Evolutionary conservation across 345 rosid species (phyloP).

Genomic region (Citrus australasica): DNA sequence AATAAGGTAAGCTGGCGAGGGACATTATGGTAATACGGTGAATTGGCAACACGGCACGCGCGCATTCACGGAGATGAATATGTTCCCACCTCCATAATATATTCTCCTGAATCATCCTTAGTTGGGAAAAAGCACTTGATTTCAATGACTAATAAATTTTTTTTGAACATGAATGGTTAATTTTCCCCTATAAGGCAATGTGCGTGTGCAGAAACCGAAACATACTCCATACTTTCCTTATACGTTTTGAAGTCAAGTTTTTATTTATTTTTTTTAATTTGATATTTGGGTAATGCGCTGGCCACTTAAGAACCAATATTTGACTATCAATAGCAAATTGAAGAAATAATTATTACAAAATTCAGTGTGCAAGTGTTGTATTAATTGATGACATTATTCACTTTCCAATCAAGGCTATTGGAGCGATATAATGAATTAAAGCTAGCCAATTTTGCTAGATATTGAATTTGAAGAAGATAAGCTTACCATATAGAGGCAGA

Average conservation of each 20-base stretch:
- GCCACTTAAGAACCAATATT: background rate
- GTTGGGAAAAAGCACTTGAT: background rate
- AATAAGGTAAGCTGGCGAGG: background rate
- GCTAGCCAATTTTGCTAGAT: background rate
- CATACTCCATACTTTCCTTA: background rate
- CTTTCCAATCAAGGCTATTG: background rate
- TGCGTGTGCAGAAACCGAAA: background rate
- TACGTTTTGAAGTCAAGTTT: background rate
- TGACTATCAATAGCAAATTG: background rate
- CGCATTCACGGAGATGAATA: background rate
- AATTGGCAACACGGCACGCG: too few species aligned
- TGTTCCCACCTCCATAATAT: background rate
- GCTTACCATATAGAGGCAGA: background rate
- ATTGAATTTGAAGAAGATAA: background rate
- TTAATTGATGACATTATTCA: background rate
- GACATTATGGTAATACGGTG: background rate
- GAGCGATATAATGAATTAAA: background rate
- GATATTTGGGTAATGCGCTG: background rate
- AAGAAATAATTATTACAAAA: background rate
- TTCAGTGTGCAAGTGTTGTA: background rate
- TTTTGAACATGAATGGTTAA: background rate
- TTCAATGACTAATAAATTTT: background rate
- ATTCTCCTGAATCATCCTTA: background rate
- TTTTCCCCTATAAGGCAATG: background rate
- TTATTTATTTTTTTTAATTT: background rate